Conservation (phyloP, 179 eudicot genomes). For the Silene vulgaris region DNA sequence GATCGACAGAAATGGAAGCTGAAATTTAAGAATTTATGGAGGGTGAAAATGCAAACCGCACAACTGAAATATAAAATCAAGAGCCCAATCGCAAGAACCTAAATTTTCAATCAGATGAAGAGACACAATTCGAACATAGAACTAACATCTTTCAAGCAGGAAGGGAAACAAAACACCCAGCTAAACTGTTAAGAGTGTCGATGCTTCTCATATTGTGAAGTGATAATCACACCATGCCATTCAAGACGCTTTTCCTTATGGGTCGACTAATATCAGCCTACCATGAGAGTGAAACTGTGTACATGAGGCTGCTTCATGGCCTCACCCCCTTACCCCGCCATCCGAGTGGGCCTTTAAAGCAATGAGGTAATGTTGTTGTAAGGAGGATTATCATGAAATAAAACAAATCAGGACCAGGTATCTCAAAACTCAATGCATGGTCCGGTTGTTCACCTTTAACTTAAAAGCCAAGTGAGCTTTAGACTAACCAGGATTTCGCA, state of each 20-base stretch:
- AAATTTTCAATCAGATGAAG: background rate
- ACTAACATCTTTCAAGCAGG: too few species aligned
- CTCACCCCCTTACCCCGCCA: background rate
- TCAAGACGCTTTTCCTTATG: background rate
- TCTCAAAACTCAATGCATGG: too few species aligned
- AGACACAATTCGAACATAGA: background rate
- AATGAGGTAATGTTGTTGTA: background rate
- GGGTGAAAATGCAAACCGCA: background rate
- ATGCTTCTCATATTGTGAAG: background rate
- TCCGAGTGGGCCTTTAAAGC: background rate
- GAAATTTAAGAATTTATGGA: background rate
- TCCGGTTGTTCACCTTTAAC: too few species aligned
- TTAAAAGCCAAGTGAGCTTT: too few species aligned
- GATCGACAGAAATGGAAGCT: constrained; percentile 3
- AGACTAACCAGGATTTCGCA: too few species aligned
- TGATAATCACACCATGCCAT: background rate
- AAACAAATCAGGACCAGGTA: background rate
- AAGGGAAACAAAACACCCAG: too few species aligned
- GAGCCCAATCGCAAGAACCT: background rate
- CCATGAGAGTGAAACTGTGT: too few species aligned
- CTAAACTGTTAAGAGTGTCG: too few species aligned
- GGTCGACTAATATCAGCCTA: background rate
- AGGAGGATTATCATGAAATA: background rate
- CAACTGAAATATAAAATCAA: background rate
- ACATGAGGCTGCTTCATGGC: too few species aligned